Evolutionary conservation across 1,284 basidiomycete genomes (phyloP).

Genomic region (Abortiporus biennis): DNA sequence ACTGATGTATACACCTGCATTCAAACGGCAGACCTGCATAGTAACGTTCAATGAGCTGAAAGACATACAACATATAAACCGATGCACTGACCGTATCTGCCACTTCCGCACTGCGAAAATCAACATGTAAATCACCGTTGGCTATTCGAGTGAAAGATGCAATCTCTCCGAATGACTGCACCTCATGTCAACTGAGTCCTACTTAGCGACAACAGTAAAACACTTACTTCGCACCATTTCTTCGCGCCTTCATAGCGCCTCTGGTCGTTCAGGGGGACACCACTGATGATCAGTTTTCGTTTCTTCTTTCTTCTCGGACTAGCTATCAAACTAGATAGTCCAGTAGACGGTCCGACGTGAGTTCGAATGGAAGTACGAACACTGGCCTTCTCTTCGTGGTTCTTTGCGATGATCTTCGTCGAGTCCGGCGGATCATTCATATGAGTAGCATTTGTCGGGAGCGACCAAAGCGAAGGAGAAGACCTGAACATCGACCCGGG

Average conservation of each 20-base stretch:
- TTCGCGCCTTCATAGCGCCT: conserved; percentile 32
- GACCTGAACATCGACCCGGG: conserved; percentile 32
- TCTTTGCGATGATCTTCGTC: conserved; percentile 21
- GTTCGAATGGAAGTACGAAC: not conserved
- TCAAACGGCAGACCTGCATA: conserved; percentile 63
- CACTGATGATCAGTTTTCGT: conserved; percentile 32
- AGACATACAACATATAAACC: conserved; percentile 1
- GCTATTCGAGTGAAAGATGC: conserved; percentile 63
- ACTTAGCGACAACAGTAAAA: conserved; percentile 4
- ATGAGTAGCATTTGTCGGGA: conserved; percentile 33
- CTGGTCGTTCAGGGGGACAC: conserved; percentile 28
- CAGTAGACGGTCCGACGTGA: conserved; percentile 17
- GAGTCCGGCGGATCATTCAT: conserved; percentile 29
- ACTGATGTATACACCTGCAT: conserved; percentile 62
- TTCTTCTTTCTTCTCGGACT: conserved; percentile 24
- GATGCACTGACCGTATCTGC: conserved; percentile 59
- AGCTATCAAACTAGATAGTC: conserved; percentile 20
- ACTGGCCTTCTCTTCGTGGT: conserved; percentile 11
- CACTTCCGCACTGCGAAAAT: conserved; percentile 66
- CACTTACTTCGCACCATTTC: conserved; percentile 66
- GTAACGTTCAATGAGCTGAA: conserved; percentile 2
- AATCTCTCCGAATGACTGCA: conserved; percentile 66
- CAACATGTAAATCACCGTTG: conserved; percentile 67
- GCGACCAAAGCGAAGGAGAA: conserved; percentile 34
- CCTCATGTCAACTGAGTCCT: conserved; percentile 6